Percentiles rank a stretch among this genome's conserved stretches.
These are phyloP conservation scores for Lasiodiplodia sp. DNA, from an alignment of 2,329 filamentous ascomycete genomes.

Conservation along the genomic window DNA sequence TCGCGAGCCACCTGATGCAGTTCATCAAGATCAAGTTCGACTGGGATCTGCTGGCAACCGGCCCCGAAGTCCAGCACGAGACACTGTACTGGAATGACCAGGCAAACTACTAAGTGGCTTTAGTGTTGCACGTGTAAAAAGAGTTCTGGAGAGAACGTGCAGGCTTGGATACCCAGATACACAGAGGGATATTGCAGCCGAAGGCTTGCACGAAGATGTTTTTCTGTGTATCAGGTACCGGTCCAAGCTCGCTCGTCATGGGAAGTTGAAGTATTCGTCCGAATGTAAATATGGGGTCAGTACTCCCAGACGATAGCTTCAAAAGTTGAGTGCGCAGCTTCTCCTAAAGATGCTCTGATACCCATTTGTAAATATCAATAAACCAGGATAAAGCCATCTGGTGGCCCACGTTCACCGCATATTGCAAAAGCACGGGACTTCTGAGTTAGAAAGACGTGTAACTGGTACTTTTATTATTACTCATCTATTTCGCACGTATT, in stretches of 20 bases:
- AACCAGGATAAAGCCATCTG: neutral
- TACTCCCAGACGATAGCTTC: too few relatives aligned
- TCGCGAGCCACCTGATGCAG: slow-evolving; percentile 66
- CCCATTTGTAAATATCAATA: neutral
- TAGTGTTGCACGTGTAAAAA: neutral
- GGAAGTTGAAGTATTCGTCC: too few relatives aligned
- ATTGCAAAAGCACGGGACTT: neutral
- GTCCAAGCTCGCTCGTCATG: too few relatives aligned
- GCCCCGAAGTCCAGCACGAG: slow-evolving; percentile 58
- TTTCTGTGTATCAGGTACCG: too few relatives aligned
- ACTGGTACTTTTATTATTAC: neutral
- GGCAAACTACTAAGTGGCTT: slow-evolving; percentile 25
- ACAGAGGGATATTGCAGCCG: too few relatives aligned
- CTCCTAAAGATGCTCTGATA: too few relatives aligned
- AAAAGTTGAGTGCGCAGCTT: too few relatives aligned
- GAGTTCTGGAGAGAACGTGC: neutral
- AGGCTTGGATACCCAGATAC: neutral
- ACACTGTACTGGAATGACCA: slow-evolving; percentile 39
- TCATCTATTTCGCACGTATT: neutral
- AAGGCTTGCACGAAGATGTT: too few relatives aligned
- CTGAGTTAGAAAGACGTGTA: neutral
- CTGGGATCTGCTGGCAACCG: slow-evolving; percentile 63
- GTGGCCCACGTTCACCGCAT: neutral
- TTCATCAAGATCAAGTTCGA: slow-evolving; percentile 64
- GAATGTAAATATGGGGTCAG: too few relatives aligned